Conservation (phyloP, 306 rosid genomes). For the Medicago lupulina region DNA sequence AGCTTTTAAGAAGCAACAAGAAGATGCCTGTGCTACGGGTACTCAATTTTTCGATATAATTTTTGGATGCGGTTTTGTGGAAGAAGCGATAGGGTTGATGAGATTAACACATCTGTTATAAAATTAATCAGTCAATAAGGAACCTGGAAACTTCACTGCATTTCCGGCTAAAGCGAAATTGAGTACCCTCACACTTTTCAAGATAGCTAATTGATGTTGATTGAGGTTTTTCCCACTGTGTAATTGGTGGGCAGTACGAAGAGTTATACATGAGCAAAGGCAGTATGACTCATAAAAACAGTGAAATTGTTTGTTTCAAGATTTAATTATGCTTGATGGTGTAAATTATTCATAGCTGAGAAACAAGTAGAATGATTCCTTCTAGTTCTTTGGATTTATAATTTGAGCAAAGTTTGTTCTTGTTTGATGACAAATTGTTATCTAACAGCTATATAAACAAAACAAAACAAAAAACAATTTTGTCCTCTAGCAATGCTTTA, state of each 20-base stretch:
- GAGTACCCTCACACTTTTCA: slow-evolving; percentile 51
- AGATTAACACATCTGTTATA: slow-evolving; percentile 54
- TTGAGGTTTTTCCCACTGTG: slow-evolving; percentile 47
- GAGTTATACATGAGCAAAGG: slow-evolving; percentile 46
- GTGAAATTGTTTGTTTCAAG: slow-evolving; percentile 53
- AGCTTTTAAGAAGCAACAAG: slow-evolving; percentile 51
- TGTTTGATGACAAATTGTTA: slow-evolving; percentile 48
- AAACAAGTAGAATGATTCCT: slow-evolving; percentile 51
- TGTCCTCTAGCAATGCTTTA: slow-evolving; percentile 28
- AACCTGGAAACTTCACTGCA: slow-evolving; percentile 50
- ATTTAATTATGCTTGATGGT: slow-evolving; percentile 53
- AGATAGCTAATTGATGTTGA: slow-evolving; percentile 50
- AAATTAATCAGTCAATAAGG: slow-evolving; percentile 67
- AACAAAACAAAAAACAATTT: slow-evolving; percentile 35
- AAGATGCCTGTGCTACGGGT: slow-evolving; percentile 54
- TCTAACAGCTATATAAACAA: slow-evolving; percentile 39
- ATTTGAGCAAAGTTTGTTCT: slow-evolving; percentile 39
- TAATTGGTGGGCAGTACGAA: slow-evolving; percentile 50
- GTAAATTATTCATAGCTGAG: slow-evolving; percentile 60
- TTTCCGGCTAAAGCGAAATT: slow-evolving; percentile 51
- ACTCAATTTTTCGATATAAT: slow-evolving; percentile 53
- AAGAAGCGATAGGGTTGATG: slow-evolving; percentile 51
- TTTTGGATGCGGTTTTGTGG: slow-evolving; percentile 51
- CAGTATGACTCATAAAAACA: slow-evolving; percentile 47
- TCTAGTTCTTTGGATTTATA: slow-evolving; percentile 48